Evolutionary conservation across 2,329 filamentous ascomycete genomes (phyloP).

Genomic region (Arachnopeziza araneosa): DNA sequence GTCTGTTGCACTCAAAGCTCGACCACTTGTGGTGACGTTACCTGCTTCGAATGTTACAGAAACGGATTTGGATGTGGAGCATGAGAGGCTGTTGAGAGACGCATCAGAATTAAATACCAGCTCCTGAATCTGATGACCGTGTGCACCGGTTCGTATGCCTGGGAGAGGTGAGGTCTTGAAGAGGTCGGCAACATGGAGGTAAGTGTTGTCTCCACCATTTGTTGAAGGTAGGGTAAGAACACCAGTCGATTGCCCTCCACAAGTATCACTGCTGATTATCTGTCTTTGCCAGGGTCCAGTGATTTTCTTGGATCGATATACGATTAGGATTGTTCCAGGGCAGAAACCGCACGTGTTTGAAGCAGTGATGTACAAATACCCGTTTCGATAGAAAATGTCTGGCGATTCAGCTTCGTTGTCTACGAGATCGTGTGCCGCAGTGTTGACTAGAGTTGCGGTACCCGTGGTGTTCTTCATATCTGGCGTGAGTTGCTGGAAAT

Average conservation of each 20-base stretch:
- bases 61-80: conserved; percentile 10
- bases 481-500: conserved; percentile 17
- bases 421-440: conserved; percentile 14
- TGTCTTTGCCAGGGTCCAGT: conserved; percentile 20
- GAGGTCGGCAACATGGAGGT: conserved; percentile 21
- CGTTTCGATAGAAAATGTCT: conserved; percentile 21
- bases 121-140: conserved; percentile 17
- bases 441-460: conserved; percentile 9
- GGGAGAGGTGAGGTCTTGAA: conserved; percentile 15
- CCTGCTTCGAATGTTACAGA: conserved; percentile 9
- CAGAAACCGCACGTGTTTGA: conserved; percentile 26
- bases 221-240: conserved; percentile 16
- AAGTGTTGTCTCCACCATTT: conserved; percentile 7
- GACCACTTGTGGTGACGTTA: conserved; percentile 1
- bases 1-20: conserved; percentile 11
- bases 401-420: conserved; percentile 21
- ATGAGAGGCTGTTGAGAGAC: conserved; percentile 14
- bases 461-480: conserved; percentile 22
- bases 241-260: conserved; percentile 19
- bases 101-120: conserved; percentile 16
- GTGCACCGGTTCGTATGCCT: conserved; percentile 14
- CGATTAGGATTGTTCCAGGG: conserved; percentile 18
- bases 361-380: conserved; percentile 22
- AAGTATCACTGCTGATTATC: conserved; percentile 22
- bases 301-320: conserved; percentile 17